phyloP scores from a whole-genome alignment of 495 filamentous ascomycete genomes.

The Aspergillus taichungensis region DNA sequence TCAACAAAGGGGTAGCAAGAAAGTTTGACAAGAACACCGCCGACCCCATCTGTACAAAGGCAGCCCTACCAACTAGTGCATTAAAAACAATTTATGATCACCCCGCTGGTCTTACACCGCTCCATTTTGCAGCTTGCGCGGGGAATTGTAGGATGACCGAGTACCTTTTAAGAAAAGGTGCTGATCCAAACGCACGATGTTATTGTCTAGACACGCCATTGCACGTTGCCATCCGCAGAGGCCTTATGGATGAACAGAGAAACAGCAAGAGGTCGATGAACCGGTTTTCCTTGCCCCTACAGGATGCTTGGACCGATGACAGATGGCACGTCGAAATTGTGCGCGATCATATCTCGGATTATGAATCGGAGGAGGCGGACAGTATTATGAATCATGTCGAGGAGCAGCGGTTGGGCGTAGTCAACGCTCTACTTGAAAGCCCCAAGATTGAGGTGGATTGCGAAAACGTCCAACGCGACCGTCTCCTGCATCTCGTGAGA shows the following conservation, averaged over 20 bases:
- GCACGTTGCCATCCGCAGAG: slow-evolving; percentile 1
- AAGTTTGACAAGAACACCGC: neutral
- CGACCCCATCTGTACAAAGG: neutral
- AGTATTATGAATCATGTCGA: neutral
- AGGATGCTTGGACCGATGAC: neutral
- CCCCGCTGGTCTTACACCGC: neutral
- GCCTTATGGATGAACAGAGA: neutral
- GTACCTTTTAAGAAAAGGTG: neutral
- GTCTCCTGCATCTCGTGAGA: neutral
- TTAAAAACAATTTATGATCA: too few species aligned
- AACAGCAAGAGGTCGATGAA: too few species aligned
- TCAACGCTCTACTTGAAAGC: neutral
- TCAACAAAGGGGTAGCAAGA: neutral
- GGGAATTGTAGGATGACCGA: neutral
- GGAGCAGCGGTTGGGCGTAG: neutral
- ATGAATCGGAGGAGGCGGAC: neutral
- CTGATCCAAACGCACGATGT: slow-evolving; percentile 1
- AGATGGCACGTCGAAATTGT: neutral
- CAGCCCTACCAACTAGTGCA: too few species aligned
- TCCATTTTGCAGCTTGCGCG: slow-evolving; percentile 1
- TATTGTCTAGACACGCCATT: neutral
- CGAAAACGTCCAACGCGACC: neutral
- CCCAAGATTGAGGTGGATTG: neutral
- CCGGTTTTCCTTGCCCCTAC: neutral
- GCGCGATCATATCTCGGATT: neutral